Conservation (phyloP, 176 grass and related monocot genomes). For the Bonia amplexicaulis region DNA sequence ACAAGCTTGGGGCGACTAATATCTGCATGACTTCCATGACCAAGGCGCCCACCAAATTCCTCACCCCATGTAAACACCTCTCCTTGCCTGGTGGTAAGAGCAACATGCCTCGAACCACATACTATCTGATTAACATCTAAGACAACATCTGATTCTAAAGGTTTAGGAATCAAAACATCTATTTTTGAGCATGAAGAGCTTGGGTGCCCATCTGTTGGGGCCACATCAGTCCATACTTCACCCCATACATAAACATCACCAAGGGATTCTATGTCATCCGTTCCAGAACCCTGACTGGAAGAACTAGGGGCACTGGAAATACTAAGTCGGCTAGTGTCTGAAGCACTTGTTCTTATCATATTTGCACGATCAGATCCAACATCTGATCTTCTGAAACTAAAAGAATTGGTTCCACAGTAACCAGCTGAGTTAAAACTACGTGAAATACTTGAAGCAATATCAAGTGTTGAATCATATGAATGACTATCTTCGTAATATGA, state of each 20-base stretch:
- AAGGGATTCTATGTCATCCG: slow-evolving; percentile 91
- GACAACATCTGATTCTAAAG: slow-evolving; percentile 85
- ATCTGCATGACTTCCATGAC: slow-evolving; percentile 67
- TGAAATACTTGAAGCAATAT: slow-evolving; percentile 48
- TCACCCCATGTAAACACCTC: slow-evolving; percentile 95
- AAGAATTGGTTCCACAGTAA: slow-evolving; percentile 22
- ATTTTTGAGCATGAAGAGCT: slow-evolving; percentile 43
- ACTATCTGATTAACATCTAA: slow-evolving; percentile 86
- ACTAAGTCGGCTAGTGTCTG: slow-evolving; percentile 67
- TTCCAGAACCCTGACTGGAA: slow-evolving; percentile 68
- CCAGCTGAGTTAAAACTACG: slow-evolving; percentile 44
- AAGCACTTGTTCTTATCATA: slow-evolving; percentile 85
- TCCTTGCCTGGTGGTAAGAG: slow-evolving; percentile 82
- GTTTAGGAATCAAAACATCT: slow-evolving; percentile 75
- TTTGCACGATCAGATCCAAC: slow-evolving; percentile 58
- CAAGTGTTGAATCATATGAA: slow-evolving; percentile 48
- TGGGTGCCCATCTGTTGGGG: slow-evolving; percentile 45
- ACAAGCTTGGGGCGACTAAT: slow-evolving; percentile 74
- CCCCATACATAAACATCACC: slow-evolving; percentile 98
- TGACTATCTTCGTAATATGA: slow-evolving; percentile 45
- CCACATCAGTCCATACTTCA: slow-evolving; percentile 73
- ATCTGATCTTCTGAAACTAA: slow-evolving; percentile 70
- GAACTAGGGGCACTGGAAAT: slow-evolving; percentile 82
- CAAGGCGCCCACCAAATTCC: slow-evolving; percentile 67
- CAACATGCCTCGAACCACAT: slow-evolving; percentile 73